Base-by-base conservation (phyloP, 2,329 filamentous ascomycete species). In the Penicillium sp. region DNA sequence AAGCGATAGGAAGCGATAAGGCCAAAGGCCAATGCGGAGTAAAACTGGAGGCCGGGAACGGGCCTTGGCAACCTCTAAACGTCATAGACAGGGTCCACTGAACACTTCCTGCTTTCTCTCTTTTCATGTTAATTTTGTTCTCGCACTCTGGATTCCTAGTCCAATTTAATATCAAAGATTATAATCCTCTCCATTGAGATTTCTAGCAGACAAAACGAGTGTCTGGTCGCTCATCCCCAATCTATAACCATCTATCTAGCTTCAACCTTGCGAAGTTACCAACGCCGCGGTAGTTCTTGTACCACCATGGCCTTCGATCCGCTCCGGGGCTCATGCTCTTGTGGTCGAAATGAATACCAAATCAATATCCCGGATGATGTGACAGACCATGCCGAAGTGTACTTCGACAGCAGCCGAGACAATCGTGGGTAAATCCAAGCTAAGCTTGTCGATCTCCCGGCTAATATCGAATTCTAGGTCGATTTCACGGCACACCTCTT, bases 341-440 rank as follows among this genome's bases (percentile, higher is more conserved):
- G 93, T 74, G 91, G 92, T 57, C 86, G 93, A 60, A 96, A 94
- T 70, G 83, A 87, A 70, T 96, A 96, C 77, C 81, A 86, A 57
- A 86, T 96, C 65, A 77, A 84, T 46, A 81, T 93, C 25, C 91
- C 91, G 1, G 73, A 80, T 21, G 75, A 81, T 65, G 78, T 83
- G 41, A 75, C 78, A 40, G 78, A 85, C 35, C 76, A 82, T 50
- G 86, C 87, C 17, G 82, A 86, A 64, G 85, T 95, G 23, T 84
- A 91, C 61, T 94, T 96, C 72, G 88, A 91, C 74, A 86, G 87
- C 38, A 84, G 85, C 58, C 80, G 81, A 56, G 79, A 82, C 40
- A 89, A 90, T 67, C 86, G 92, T 96, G 85, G 76, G 90, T 84
- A 50, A 47, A 52, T 27, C 27, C n/a, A 35, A 53, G 37, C 49